Evolutionary conservation across 2,329 filamentous ascomycete genomes (phyloP), one percentile per base, ranked within the genome.

Genomic region (Xylaria sp.): DNA sequence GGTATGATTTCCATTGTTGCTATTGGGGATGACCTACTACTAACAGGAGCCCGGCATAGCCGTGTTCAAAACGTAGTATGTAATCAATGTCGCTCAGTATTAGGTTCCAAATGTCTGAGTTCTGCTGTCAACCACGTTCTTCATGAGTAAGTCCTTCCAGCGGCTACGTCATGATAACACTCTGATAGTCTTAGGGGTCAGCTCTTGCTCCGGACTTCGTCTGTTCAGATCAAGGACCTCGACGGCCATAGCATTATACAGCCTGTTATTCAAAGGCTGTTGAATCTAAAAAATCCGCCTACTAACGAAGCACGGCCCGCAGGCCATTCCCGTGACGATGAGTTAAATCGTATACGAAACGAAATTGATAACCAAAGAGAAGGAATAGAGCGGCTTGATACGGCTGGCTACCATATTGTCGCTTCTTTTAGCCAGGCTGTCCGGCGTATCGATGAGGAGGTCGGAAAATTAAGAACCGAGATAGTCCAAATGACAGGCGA

Each of bases 51-150:
- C 46, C 10, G 15, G 9, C 4, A 15, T 36, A 83, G 81, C 58
- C 68, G 75, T 41, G 72, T 83, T 15, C 80, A 80, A 60, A 77
- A 80, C 62, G 71, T 83, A 32, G 71, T 72, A 1, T 83, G 82
- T 64, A 48, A 60, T 3, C 56, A 66, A 7, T 83, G 80, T 64
- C 50, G 64, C 23, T 65, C 74, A 18, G 65, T 75, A 0, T 46
- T 83, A 10, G 81, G 81, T 8, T 72, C 80, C 10, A 76, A 74
- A 60, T 82, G 79, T 70, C 15, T 80, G 9, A 70, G 72, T 0
- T 78, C 76, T 13, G 76, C 80, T 0, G 53, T 73, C 0, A 81
- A 81, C 55, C 81, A 83, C 70, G 77, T 79, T 25, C 66, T 83
- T 28, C 64, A 77, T 20, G 69, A 77, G 82, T 83, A 70, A 71